These are phyloP conservation scores for Bruguiera parviflora DNA, from an alignment of 345 rosid species.

Conservation along the genomic window DNA sequence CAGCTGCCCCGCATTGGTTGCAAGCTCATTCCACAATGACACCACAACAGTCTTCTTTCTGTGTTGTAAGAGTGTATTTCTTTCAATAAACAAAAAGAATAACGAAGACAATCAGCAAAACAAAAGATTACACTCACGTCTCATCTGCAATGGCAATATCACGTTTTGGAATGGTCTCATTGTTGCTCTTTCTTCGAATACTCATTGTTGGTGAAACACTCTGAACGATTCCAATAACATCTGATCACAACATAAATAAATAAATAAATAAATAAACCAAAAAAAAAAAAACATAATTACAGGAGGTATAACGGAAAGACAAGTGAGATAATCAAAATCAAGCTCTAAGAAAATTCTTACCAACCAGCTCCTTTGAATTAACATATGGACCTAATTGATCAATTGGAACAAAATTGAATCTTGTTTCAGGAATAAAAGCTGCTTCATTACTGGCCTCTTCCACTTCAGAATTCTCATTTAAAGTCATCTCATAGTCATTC, in stretches of 20 bases:
- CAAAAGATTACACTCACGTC: constrained; percentile 37
- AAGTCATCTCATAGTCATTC: constrained; percentile 92
- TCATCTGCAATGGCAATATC: constrained; percentile 82
- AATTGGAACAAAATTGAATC: constrained; percentile 71
- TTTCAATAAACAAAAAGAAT: neutral
- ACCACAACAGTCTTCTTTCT: constrained; percentile 82
- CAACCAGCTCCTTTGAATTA: constrained; percentile 65
- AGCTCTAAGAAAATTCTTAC: constrained; percentile 33
- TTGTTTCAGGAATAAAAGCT: constrained; percentile 69
- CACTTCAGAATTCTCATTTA: constrained; percentile 80
- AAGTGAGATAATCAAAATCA: neutral
- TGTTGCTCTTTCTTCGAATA: constrained; percentile 72
- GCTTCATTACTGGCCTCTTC: constrained; percentile 74
- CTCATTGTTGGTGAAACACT: constrained; percentile 74
- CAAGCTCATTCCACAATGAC: constrained; percentile 83
- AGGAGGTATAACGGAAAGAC: neutral
- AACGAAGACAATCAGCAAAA: neutral
- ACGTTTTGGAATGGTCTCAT: constrained; percentile 75
- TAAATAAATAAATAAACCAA: no score
- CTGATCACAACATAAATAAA: constrained; percentile 24
- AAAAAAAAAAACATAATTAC: neutral
- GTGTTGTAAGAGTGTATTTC: constrained; percentile 5
- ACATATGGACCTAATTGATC: constrained; percentile 78
- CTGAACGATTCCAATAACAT: constrained; percentile 86
- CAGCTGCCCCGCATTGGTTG: constrained; percentile 72